Evolutionary conservation across 257 asterid genomes (phyloP).

Genomic region (Solanum chilense): DNA sequence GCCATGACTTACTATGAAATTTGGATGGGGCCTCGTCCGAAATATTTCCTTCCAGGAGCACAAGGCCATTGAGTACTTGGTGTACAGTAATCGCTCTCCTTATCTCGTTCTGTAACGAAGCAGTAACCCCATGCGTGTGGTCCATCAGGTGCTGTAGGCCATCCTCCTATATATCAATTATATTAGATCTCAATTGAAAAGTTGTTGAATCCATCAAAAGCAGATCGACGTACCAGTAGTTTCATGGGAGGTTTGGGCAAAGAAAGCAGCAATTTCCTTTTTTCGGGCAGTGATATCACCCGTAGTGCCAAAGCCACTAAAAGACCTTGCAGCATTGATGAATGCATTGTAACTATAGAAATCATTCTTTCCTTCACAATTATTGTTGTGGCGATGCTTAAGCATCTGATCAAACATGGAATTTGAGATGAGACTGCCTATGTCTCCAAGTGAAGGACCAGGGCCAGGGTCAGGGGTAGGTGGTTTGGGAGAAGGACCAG

Average conservation of each 20-base stretch:
- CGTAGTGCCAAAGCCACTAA: constrained; percentile 14
- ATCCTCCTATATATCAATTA: constrained; percentile 9
- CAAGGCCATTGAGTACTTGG: constrained; percentile 16
- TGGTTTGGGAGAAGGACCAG: no score
- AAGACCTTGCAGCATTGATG: constrained; percentile 9
- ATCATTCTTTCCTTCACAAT: no score
- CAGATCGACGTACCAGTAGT: background rate
- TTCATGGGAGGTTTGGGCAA: constrained; percentile 7
- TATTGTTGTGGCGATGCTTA: no score
- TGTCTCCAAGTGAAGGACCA: background rate
- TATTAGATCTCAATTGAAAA: background rate
- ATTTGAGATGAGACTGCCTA: no score
- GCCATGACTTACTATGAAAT: no score
- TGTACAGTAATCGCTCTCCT: background rate
- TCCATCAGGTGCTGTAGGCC: constrained; percentile 22
- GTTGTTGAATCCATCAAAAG: background rate
- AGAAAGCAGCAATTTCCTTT: no score
- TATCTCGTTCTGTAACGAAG: constrained; percentile 11
- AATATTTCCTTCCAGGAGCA: constrained; percentile 15
- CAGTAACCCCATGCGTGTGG: constrained; percentile 31
- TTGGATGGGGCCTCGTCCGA: constrained; percentile 8
- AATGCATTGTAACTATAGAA: constrained; percentile 24
- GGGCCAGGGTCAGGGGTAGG: no score
- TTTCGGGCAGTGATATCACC: background rate
- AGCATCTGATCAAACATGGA: no score